Evolutionary conservation across 2,329 filamentous ascomycete species (phyloP).

Genomic region (Thermoascus crustaceus): DNA sequence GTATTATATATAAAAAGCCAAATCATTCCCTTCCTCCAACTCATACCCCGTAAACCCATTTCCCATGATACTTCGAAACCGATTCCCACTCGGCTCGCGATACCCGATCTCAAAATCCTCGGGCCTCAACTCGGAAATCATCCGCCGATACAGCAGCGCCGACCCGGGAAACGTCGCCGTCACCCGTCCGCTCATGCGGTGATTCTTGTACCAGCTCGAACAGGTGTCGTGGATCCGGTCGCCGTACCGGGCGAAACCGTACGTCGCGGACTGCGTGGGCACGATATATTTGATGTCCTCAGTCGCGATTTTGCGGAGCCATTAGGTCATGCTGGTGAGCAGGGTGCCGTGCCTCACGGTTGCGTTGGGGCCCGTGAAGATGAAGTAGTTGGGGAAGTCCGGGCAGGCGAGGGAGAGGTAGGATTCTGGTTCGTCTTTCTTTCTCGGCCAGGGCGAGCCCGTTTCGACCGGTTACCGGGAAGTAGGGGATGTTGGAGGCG

Average conservation of each 20-base stretch:
- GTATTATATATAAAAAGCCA: conserved; percentile 23
- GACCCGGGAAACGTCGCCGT: conserved; percentile 41
- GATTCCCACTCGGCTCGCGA: conserved; percentile 35
- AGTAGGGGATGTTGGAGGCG: conserved; percentile 38
- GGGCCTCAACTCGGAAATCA: conserved; percentile 33
- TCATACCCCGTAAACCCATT: conserved; percentile 38
- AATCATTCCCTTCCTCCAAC: conserved; percentile 16
- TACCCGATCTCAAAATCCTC: conserved; percentile 45
- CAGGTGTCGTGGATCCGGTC: conserved; percentile 44
- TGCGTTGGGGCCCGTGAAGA: conserved; percentile 24
- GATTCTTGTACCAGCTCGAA: conserved; percentile 48
- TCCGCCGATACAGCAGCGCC: conserved; percentile 29
- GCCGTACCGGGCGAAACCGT: conserved; percentile 42
- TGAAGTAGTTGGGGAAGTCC: conserved; percentile 41
- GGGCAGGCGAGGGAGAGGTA: conserved; percentile 42
- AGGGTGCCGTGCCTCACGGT: too few relatives aligned
- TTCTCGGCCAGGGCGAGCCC: conserved; percentile 37
- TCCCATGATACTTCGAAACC: conserved; percentile 42
- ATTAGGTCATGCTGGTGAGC: too few relatives aligned
- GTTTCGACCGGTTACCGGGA: conserved; percentile 32
- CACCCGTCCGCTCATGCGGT: conserved; percentile 36
- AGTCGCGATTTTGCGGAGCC: conserved; percentile 1
- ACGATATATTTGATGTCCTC: conserved; percentile 20
- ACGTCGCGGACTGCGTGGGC: conserved; percentile 37
- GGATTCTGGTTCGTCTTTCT: conserved; percentile 29